phyloP scores from a whole-genome alignment of 2,329 filamentous ascomycete species.

The Ilyonectria mors-panacis region DNA sequence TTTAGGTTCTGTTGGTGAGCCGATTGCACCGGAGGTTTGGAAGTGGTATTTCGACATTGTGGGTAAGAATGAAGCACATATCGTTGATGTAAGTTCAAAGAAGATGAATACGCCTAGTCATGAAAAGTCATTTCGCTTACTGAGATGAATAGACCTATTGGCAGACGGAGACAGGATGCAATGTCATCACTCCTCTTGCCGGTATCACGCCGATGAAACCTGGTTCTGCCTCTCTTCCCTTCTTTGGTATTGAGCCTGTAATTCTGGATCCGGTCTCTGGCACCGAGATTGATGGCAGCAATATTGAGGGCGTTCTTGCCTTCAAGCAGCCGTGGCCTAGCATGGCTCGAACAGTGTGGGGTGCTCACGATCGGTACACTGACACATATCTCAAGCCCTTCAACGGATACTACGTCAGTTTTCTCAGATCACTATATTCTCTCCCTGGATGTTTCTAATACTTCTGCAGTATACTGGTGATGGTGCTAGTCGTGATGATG shows the following conservation, averaged over 20 bases:
- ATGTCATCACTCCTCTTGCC: constrained; percentile 91
- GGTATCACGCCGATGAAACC: constrained; percentile 95
- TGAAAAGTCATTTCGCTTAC: not conserved
- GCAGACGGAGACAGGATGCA: constrained; percentile 96
- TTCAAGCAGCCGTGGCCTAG: constrained; percentile 97
- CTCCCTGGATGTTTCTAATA: not conserved
- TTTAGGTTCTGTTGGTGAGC: constrained; percentile 92
- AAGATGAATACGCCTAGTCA: no score
- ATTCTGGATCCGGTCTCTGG: constrained; percentile 95
- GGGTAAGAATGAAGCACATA: constrained; percentile 88
- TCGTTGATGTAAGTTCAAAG: constrained; percentile 83
- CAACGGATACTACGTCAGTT: constrained; percentile 91
- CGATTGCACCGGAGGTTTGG: constrained; percentile 97
- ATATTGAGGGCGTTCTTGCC: constrained; percentile 92
- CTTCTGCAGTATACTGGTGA: constrained; percentile 81
- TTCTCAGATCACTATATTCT: rapidly evolving
- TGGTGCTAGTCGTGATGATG: constrained; percentile 91
- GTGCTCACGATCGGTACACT: constrained; percentile 95
- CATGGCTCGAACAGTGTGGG: constrained; percentile 97
- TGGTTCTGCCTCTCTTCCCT: constrained; percentile 92
- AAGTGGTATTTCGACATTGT: constrained; percentile 97
- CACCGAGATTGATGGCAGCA: constrained; percentile 88
- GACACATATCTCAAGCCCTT: constrained; percentile 96
- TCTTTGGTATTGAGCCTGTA: constrained; percentile 95
- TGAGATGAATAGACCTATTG: constrained; percentile 85